These are phyloP conservation scores for Pelargonium cotyledonis DNA, from an alignment of 441 rosid genomes.

Conservation along the genomic window DNA sequence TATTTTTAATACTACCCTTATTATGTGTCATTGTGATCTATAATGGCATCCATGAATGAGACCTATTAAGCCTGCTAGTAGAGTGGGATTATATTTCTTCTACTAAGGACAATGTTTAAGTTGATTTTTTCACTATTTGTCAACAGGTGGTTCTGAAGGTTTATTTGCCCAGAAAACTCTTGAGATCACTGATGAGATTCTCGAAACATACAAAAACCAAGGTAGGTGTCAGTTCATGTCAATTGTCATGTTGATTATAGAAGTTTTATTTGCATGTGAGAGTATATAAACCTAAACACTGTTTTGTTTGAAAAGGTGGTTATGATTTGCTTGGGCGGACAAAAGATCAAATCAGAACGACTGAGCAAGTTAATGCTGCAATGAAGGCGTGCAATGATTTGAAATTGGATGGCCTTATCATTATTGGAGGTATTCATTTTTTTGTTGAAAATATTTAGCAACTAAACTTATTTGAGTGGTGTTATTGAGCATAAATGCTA, in stretches of 20 bases:
- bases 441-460: neutral
- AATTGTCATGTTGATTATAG: conserved; percentile 17
- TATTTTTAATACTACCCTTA: neutral
- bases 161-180: conserved; percentile 86
- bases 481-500: neutral
- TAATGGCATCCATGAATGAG: neutral
- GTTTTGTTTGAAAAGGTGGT: conserved; percentile 54
- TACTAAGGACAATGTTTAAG: neutral
- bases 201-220: conserved; percentile 87
- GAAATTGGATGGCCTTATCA: conserved; percentile 93
- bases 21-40: neutral
- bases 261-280: neutral
- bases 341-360: conserved; percentile 92
- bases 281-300: neutral
- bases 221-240: conserved; percentile 36
- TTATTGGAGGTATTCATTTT: conserved; percentile 74
- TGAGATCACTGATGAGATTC: conserved; percentile 72
- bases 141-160: conserved; percentile 95
- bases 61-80: neutral
- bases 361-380: conserved; percentile 94
- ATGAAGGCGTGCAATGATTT: conserved; percentile 69
- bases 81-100: neutral
- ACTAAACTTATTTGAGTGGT: neutral
- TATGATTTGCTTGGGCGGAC: conserved; percentile 97
- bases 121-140: conserved; percentile 9